These are phyloP conservation scores for Camellia sinensis DNA, from an alignment of 148 eudicot genomes.

Conservation along the genomic window DNA sequence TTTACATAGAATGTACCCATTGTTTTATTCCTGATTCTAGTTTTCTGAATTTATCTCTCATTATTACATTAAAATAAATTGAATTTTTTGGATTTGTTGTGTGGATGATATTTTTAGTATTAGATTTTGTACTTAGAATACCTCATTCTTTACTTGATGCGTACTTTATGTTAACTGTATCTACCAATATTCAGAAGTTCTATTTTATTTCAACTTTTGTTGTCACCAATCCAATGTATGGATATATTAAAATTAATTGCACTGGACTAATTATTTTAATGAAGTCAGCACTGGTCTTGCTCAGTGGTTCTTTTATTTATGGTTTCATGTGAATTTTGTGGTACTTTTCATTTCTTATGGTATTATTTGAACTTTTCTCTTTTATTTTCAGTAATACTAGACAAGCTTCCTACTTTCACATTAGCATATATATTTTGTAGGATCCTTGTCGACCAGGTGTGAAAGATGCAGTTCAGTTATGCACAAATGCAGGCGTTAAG, in stretches of 20 bases:
- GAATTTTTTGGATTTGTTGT: no score
- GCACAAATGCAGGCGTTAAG: slow-evolving; percentile 76
- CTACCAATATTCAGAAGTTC: background rate
- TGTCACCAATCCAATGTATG: background rate
- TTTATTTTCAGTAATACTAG: background rate
- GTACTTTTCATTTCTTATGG: background rate
- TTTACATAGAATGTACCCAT: background rate
- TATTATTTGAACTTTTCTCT: background rate
- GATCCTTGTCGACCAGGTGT: slow-evolving; percentile 92
- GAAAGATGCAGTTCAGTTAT: slow-evolving; percentile 61
- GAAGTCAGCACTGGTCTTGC: background rate
- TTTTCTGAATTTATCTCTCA: background rate
- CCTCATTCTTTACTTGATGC: no score
- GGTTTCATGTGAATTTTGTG: background rate
- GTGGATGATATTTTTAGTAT: no score
- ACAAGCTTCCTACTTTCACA: background rate
- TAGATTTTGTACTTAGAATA: no score
- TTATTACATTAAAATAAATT: no score
- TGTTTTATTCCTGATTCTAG: background rate
- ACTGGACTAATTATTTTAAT: background rate
- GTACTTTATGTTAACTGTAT: background rate
- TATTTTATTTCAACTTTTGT: background rate
- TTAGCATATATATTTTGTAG: slow-evolving; percentile 19
- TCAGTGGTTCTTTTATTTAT: background rate
- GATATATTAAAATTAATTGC: background rate